These are phyloP conservation scores for Brassica balearica DNA, from an alignment of 441 rosid genomes.

Conservation along the genomic window DNA sequence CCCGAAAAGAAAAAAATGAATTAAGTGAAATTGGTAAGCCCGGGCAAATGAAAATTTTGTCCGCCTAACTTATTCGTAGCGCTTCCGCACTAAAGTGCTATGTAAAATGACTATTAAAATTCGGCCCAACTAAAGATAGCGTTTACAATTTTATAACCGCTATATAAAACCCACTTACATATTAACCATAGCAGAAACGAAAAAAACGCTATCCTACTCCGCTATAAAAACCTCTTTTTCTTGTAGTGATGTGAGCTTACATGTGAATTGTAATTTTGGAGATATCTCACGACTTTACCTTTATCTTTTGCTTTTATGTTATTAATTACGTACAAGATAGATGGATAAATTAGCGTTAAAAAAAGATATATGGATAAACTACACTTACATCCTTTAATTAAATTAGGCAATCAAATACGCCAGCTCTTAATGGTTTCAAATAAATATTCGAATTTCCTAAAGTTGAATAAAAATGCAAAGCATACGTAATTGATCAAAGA, in stretches of 20 bases:
- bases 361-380: not conserved
- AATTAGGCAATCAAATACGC: slow-evolving; percentile 25
- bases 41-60: too few species aligned
- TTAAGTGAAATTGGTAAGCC: too few species aligned
- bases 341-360: not conserved
- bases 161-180: too few species aligned
- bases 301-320: not conserved
- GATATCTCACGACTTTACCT: slow-evolving; percentile 2
- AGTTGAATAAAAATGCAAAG: slow-evolving; percentile 22
- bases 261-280: slow-evolving; percentile 28
- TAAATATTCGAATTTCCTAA: slow-evolving; percentile 49
- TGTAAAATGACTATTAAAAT: too few species aligned
- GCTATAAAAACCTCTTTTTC: too few species aligned
- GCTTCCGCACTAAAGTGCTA: too few species aligned
- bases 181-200: too few species aligned
- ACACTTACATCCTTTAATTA: not conserved
- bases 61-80: too few species aligned
- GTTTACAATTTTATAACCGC: too few species aligned
- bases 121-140: too few species aligned
- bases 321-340: not conserved
- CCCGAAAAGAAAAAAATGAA: too few species aligned
- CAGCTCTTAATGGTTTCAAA: slow-evolving; percentile 47
- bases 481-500: slow-evolving; percentile 29
- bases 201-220: too few species aligned
- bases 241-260: slow-evolving; percentile 26